Base-by-base conservation (phyloP, 2,329 filamentous ascomycete genomes). In the Aspergillus versicolor region DNA sequence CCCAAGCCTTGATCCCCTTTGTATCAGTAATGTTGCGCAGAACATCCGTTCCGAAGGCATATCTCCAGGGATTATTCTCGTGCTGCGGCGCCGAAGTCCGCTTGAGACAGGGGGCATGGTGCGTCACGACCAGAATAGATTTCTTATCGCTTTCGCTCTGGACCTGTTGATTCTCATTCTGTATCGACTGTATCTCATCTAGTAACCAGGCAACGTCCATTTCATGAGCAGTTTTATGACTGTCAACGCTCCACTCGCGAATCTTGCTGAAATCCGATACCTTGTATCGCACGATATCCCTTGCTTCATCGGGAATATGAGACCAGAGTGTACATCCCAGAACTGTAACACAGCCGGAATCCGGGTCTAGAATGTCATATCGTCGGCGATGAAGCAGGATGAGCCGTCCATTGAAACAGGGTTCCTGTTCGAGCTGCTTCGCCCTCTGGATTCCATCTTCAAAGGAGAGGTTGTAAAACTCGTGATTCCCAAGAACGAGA, bases 311-410 rank as follows among this genome's bases (percentile, higher is more conserved):
- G 0, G 79, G 73, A 5, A 87, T 75, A 0, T 69, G 61, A 1
- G 82, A 84, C 80, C 83, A 85, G 0, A 87, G 73, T 2, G 83
- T 84, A 60, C 82, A 85, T 5, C 84, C 84, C 2, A 87, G 67
- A 3, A 87, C 68, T 3, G 78, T 82, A n/a, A 84, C 52, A 22
- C 65, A 65, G 27, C 27, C 9, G 27, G 27, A 30, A 30, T n/a
- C 11, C 27, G 8, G 78, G 56, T 45, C 54, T 9, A 63, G 60
- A 5, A 74, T 37, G 51, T 72, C 60, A 12, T 67, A 65, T 40
- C 67, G 58, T 55, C 38, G 56, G 32, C 57, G 67, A 34, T 72
- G 52, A 27, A 71, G 64, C 17, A 72, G 9, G 19, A 69, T 47
- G 1, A 75, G 60, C 4, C 62, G 61, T n/a, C 62, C 63, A 6